Evolutionary conservation across 805 yeast genomes (phyloP).

Genomic region (Ogataea trehaloabstinens): DNA sequence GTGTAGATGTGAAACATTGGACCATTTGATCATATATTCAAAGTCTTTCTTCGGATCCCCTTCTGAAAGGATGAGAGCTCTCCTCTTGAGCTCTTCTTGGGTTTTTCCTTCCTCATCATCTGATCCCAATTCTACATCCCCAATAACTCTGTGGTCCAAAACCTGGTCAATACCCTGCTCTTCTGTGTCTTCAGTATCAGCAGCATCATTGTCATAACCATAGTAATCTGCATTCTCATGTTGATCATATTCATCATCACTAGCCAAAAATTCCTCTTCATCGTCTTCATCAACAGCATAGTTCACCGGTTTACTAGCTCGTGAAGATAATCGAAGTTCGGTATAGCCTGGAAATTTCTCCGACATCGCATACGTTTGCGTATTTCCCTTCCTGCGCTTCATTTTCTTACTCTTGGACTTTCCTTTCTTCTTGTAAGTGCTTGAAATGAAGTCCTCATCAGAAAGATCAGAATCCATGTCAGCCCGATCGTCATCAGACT

Average conservation of each 20-base stretch:
- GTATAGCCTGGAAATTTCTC: constrained; percentile 27
- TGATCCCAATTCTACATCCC: constrained; percentile 29
- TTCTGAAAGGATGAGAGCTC: constrained; percentile 13
- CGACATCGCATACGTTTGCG: constrained; percentile 12
- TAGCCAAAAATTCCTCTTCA: constrained; percentile 50
- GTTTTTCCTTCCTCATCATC: constrained; percentile 34
- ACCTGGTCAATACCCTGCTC: constrained; percentile 38
- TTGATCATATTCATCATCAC: constrained; percentile 36
- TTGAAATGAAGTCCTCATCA: constrained; percentile 31
- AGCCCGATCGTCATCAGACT: constrained; percentile 25
- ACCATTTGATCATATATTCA: constrained; percentile 78
- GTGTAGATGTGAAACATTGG: constrained; percentile 82
- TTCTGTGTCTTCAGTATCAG: constrained; percentile 13
- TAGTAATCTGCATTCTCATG: constrained; percentile 26
- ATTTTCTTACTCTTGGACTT: constrained; percentile 3
- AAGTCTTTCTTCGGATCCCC: constrained; percentile 56
- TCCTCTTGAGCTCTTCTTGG: constrained; percentile 23
- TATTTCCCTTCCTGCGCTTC: constrained; percentile 3
- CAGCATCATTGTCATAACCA: constrained; percentile 18
- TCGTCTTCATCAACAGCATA: constrained; percentile 67
- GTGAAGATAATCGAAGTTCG: constrained; percentile 74
- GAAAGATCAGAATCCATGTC: constrained; percentile 31
- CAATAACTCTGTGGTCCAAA: constrained; percentile 51
- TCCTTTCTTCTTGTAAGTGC: constrained; percentile 16
- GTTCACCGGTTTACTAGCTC: constrained; percentile 70